Conservation (phyloP, 2,329 filamentous ascomycete genomes). For the Aspergillus clavatus region DNA sequence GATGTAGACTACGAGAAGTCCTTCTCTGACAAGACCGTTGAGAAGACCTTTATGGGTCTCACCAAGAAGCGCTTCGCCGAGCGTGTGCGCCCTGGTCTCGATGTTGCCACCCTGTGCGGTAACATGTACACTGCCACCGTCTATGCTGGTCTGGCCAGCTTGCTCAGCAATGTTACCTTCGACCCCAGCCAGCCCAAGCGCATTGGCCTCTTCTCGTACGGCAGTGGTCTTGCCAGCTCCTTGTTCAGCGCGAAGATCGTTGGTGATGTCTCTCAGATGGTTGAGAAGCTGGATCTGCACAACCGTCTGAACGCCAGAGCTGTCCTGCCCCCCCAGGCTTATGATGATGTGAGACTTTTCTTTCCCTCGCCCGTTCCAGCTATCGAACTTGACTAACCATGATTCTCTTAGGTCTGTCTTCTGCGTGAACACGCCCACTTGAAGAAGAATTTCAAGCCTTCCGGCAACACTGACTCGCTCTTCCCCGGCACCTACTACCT, state of each 20-base stretch:
- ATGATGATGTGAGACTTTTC: conserved; percentile 59
- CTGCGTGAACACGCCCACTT: conserved; percentile 79
- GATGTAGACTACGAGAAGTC: conserved; percentile 77
- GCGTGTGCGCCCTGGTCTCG: conserved; percentile 66
- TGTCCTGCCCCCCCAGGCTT: conserved; percentile 64
- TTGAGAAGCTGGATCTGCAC: conserved; percentile 65
- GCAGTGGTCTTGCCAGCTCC: conserved; percentile 70
- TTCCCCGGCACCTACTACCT: conserved; percentile 70
- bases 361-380: not conserved
- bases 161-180: conserved; percentile 61
- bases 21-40: conserved; percentile 72
- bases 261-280: conserved; percentile 64
- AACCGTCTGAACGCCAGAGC: conserved; percentile 62
- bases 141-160: conserved; percentile 52
- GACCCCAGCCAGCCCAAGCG: conserved; percentile 65
- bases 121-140: conserved; percentile 62
- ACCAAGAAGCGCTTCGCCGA: conserved; percentile 81
- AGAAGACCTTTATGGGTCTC: conserved; percentile 81
- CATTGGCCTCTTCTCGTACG: conserved; percentile 73
- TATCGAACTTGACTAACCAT: conserved; percentile 20
- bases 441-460: conserved; percentile 70
- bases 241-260: conserved; percentile 63
- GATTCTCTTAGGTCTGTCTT: conserved; percentile 61
- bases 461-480: conserved; percentile 64
- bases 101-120: conserved; percentile 70